These are phyloP conservation scores for Aegilops longissima DNA, from an alignment of 176 grass and related monocot genomes.

Conservation along the genomic window DNA sequence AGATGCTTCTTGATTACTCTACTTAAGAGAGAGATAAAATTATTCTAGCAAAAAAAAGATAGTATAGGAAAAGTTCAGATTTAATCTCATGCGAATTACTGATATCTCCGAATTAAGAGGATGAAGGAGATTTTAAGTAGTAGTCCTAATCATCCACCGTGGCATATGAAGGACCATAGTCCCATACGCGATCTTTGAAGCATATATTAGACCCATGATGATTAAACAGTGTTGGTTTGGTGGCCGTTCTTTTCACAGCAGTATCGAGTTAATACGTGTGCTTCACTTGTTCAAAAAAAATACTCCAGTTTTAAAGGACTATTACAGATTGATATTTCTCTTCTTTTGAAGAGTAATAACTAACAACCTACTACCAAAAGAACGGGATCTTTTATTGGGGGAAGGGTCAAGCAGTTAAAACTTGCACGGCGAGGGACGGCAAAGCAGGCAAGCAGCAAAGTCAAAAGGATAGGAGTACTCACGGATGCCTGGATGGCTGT, in stretches of 20 bases:
- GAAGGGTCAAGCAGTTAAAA: not conserved
- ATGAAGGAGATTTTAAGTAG: too few species aligned
- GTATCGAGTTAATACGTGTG: not conserved
- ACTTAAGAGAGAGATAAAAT: too few species aligned
- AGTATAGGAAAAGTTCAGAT: not conserved
- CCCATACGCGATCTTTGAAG: conserved; percentile 23
- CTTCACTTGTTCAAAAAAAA: not conserved
- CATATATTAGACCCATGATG: not conserved
- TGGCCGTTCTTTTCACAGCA: conserved; percentile 18
- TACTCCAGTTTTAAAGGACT: not conserved
- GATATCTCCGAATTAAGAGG: not conserved
- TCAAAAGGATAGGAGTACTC: not conserved
- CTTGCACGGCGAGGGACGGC: not conserved
- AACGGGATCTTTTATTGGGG: not conserved
- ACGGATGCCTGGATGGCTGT: conserved; percentile 76
- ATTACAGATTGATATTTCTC: not conserved
- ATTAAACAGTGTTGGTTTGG: conserved; percentile 12
- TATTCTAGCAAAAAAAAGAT: too few species aligned
- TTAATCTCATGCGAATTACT: not conserved
- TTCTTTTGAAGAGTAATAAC: not conserved
- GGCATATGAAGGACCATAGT: not conserved
- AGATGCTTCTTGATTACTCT: not conserved
- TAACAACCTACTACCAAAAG: not conserved
- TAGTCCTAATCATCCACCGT: not conserved
- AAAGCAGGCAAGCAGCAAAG: not conserved